Conservation (phyloP, 2,329 filamentous ascomycete species). For the Diaporthe sp. region DNA sequence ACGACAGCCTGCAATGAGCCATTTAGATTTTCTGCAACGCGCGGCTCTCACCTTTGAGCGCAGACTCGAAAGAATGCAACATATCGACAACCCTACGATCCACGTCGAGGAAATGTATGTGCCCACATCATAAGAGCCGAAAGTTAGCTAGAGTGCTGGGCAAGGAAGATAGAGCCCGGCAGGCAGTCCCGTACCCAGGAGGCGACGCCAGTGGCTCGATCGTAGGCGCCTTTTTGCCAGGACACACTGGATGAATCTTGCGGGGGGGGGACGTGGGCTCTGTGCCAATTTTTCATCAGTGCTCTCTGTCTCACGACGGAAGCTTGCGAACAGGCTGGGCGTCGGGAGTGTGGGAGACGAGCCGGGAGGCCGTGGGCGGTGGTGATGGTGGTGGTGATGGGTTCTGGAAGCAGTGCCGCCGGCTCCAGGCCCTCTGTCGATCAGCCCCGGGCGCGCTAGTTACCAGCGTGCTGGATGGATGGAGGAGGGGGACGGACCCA, state of each 20-base stretch:
- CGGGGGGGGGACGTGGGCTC: neutral
- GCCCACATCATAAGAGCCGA: neutral
- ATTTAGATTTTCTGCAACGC: neutral
- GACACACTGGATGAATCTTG: constrained; percentile 17
- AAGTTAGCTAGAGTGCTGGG: neutral
- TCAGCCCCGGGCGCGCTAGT: neutral
- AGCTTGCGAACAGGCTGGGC: neutral
- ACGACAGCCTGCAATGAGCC: neutral
- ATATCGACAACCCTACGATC: neutral
- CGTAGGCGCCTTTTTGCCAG: neutral
- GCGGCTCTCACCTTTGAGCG: neutral
- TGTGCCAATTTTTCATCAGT: neutral
- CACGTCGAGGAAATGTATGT: neutral
- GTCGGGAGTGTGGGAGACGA: neutral
- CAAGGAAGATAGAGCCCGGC: neutral
- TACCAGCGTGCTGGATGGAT: constrained; percentile 7
- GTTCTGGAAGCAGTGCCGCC: neutral
- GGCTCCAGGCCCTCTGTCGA: constrained; percentile 13
- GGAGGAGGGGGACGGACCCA: neutral
- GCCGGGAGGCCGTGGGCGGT: too few species aligned
- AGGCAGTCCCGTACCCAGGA: neutral
- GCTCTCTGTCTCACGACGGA: neutral
- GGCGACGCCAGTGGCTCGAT: constrained; percentile 6
- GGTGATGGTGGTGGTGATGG: neutral
- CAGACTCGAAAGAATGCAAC: too few species aligned